Evolutionary conservation across 2,329 filamentous ascomycete species (phyloP), one percentile per base, ranked within the genome.

Genomic region (Cercospora beticola): DNA sequence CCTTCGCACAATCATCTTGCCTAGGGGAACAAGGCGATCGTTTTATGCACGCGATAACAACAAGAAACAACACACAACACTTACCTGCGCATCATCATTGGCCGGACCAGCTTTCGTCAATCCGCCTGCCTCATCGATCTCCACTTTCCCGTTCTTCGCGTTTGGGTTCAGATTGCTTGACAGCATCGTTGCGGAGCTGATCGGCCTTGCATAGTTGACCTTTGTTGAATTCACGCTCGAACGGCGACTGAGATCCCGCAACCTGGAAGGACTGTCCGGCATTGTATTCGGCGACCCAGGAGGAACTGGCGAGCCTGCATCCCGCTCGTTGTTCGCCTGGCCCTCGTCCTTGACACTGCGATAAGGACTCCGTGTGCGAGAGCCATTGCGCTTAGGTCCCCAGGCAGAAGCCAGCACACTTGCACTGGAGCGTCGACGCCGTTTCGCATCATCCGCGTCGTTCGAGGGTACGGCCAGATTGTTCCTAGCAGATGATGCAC

Each of bases 151-250:
- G 40, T 14, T 59, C 33, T 59, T 65, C 33, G 62, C n/a, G 36
- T 58, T 23, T 26, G 62, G 62, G n/a, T 65, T 65, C 33, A 65
- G 54, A 21, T 65, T 65, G 52, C 62, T 65, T 31, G 54, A 46
- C 52, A 65, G 52, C 54, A 65, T 61, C 12, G 64, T 73, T 61
- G 66, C 67, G 12, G 72, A 66, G 65, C 72, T 74, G n/a, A 70
- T 62, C 18, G 74, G 82, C 1, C 81, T 76, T 18, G 49, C 46
- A 54, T 62, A 65, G 33, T 61, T 61, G 57, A 67, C 58, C 66
- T 62, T 70, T n/a, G 64, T 67, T 54, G 71, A 71, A 43, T 66
- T 65, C 31, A 68, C 56, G 43, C 71, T 71, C 46, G 70, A 73
- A 66, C 72, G 70, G 63, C 70, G 70, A 68, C 67, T 70, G 57